Percentiles rank a stretch among this genome's conserved stretches.
These are phyloP conservation scores for Fraxinus anomala DNA, from an alignment of 257 asterid species.

Conservation along the genomic window DNA sequence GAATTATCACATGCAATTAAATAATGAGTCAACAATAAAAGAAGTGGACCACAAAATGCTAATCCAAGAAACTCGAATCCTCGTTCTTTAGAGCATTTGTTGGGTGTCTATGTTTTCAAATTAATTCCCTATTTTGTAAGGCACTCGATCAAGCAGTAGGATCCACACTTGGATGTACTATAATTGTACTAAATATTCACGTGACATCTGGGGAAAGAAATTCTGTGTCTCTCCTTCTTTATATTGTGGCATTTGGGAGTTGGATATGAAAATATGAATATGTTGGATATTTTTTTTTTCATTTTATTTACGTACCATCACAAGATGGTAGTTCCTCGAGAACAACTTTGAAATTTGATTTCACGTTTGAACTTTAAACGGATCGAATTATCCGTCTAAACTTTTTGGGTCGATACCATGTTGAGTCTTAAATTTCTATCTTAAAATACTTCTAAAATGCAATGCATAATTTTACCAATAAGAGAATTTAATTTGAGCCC, in stretches of 20 bases:
- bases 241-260: background rate
- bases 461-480: background rate
- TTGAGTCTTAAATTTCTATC: background rate
- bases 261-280: background rate
- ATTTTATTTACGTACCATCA: too few relatives aligned
- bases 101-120: background rate
- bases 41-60: background rate
- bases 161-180: background rate
- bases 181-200: background rate
- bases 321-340: background rate
- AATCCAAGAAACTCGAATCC: background rate
- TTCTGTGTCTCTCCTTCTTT: background rate
- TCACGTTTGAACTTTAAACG: background rate
- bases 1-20: background rate
- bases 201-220: background rate
- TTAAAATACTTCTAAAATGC: background rate
- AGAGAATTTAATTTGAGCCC: too few relatives aligned
- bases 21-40: background rate
- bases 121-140: background rate
- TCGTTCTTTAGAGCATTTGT: background rate
- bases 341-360: too few relatives aligned
- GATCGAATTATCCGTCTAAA: too few relatives aligned
- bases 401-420: too few relatives aligned
- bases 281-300: background rate
- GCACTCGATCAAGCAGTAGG: background rate